A percentile compares a stretch with the other conserved stretches of the same genome.
Evolutionary conservation across 176 grass and related monocot species (phyloP).

Genomic region (Aegilops speltoides): DNA sequence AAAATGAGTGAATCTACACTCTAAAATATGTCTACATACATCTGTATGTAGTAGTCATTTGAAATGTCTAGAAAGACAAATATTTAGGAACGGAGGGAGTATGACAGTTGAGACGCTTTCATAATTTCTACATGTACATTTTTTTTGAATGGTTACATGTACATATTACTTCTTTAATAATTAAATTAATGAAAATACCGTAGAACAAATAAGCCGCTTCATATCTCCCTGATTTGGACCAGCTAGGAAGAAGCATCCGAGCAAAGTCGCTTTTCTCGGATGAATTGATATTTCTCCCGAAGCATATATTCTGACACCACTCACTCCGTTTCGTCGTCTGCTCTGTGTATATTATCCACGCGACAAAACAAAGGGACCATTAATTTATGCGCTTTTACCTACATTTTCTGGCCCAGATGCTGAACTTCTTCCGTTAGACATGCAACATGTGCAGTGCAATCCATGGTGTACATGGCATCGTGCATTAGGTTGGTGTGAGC

Average conservation of each 20-base stretch:
- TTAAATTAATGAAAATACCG: no score
- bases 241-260: conserved; percentile 5
- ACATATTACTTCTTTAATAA: no score
- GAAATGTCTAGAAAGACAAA: no score
- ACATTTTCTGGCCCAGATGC: background rate
- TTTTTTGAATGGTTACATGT: no score
- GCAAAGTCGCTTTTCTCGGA: conserved; percentile 10
- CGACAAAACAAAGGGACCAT: background rate
- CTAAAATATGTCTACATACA: no score
- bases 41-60: no score
- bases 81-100: no score
- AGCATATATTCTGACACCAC: conserved; percentile 54
- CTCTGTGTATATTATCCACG: conserved; percentile 11
- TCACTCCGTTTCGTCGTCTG: background rate
- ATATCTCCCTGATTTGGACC: background rate
- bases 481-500: background rate
- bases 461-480: background rate
- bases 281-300: conserved; percentile 37
- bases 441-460: background rate
- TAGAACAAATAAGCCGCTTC: no score
- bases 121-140: no score
- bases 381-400: background rate
- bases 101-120: no score
- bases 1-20: no score
- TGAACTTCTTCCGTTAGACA: background rate